Conservation (phyloP, 169 alveolate genomes). For the Eimeria acervulina region DNA sequence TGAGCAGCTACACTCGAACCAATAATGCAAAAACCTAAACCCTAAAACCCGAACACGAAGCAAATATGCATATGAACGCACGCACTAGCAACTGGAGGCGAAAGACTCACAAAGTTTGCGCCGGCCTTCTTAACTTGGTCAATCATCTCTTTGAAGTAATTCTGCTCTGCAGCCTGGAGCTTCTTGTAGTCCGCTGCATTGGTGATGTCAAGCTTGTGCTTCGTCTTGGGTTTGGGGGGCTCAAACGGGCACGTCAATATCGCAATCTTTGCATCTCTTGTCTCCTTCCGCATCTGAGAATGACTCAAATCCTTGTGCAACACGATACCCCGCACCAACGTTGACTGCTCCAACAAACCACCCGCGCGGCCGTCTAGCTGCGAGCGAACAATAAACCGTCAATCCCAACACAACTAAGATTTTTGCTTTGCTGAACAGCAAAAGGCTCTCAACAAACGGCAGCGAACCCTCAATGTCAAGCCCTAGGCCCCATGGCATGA, state of each 20-base stretch:
- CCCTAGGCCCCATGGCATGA: background rate
- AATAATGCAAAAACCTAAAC: too few relatives aligned
- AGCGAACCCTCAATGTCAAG: too few relatives aligned
- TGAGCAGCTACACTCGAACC: too few relatives aligned
- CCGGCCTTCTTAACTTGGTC: constrained; percentile 96
- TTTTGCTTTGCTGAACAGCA: too few relatives aligned
- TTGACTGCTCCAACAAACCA: constrained; percentile 98
- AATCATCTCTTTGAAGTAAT: constrained; percentile 98
- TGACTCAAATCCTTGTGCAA: constrained; percentile 99
- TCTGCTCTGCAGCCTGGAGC: constrained; percentile 95
- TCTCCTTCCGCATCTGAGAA: constrained; percentile 98
- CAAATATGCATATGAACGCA: too few relatives aligned
- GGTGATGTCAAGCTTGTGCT: constrained; percentile 98
- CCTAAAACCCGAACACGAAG: too few relatives aligned
- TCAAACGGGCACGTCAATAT: constrained; percentile 99
- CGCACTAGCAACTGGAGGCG: background rate
- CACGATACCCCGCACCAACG: constrained; percentile 96
- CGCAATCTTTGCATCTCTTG: constrained; percentile 97
- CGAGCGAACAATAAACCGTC: background rate
- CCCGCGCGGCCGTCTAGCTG: constrained; percentile 98
- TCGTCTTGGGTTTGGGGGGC: constrained; percentile 99
- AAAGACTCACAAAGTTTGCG: constrained; percentile 94
- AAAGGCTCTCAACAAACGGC: too few relatives aligned
- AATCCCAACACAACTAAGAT: too few relatives aligned
- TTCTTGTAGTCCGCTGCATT: constrained; percentile 98